Evolutionary conservation across 805 yeast genomes (phyloP).

Genomic region (Kodamaea laetipori): DNA sequence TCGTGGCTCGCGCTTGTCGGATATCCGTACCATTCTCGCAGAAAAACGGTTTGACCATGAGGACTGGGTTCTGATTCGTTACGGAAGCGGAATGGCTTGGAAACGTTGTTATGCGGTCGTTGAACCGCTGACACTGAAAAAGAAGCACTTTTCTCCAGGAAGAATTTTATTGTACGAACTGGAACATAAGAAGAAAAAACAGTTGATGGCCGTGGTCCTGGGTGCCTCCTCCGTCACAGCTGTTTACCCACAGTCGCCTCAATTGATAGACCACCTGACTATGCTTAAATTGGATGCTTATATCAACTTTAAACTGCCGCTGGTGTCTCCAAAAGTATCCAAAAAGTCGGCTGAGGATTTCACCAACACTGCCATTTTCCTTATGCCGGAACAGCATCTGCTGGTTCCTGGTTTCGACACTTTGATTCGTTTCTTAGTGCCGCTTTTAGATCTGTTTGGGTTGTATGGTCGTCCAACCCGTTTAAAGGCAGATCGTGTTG

Average conservation of each 20-base stretch:
- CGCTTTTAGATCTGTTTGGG: slow-evolving; percentile 46
- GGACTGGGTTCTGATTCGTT: slow-evolving; percentile 93
- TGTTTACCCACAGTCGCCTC: slow-evolving; percentile 84
- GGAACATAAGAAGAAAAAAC: slow-evolving; percentile 70
- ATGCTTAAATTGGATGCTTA: slow-evolving; percentile 87
- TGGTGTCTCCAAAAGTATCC: slow-evolving; percentile 33
- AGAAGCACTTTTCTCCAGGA: slow-evolving; percentile 56
- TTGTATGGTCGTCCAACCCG: slow-evolving; percentile 48
- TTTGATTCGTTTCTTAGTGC: slow-evolving; percentile 44
- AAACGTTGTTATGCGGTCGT: slow-evolving; percentile 89
- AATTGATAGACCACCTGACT: slow-evolving; percentile 82
- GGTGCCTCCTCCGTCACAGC: slow-evolving; percentile 78
- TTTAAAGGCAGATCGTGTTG: slow-evolving; percentile 44
- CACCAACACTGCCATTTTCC: slow-evolving; percentile 44
- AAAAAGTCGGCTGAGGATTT: slow-evolving; percentile 35
- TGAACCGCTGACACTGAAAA: slow-evolving; percentile 62
- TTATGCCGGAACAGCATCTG: slow-evolving; percentile 48
- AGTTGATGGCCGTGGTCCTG: slow-evolving; percentile 77
- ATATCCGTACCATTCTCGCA: slow-evolving; percentile 80
- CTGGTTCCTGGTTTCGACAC: slow-evolving; percentile 54
- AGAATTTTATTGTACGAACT: slow-evolving; percentile 78
- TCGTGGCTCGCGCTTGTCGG: slow-evolving; percentile 85
- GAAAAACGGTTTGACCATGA: slow-evolving; percentile 85
- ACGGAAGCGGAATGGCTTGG: slow-evolving; percentile 99
- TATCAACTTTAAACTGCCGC: slow-evolving; percentile 56